Evolutionary conservation across 1,139 yeast species (phyloP).

Genomic region (Hyphopichia buzzinii): DNA sequence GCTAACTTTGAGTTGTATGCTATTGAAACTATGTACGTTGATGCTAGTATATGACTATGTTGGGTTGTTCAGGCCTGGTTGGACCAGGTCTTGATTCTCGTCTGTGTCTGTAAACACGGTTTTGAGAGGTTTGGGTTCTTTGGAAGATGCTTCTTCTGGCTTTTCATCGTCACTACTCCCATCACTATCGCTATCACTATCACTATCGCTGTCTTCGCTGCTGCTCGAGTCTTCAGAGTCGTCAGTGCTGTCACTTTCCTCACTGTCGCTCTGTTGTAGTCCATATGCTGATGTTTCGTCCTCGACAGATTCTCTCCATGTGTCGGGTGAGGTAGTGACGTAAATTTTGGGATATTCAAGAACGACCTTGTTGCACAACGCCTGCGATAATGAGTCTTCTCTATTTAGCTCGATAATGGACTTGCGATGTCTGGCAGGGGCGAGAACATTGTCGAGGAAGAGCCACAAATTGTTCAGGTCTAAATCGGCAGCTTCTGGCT

Average conservation of each 20-base stretch:
- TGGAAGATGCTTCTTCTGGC: constrained; percentile 21
- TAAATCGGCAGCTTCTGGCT: constrained; percentile 9
- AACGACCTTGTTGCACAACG: constrained; percentile 55
- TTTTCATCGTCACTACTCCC: constrained; percentile 11
- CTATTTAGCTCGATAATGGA: constrained; percentile 24
- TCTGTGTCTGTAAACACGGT: background rate
- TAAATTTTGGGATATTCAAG: constrained; percentile 76
- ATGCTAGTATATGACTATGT: too few species aligned
- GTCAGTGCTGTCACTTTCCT: constrained; percentile 6
- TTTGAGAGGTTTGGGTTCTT: constrained; percentile 7
- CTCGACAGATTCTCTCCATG: constrained; percentile 13
- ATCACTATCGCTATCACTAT: constrained; percentile 5
- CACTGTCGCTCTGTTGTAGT: constrained; percentile 6
- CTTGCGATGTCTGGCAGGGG: constrained; percentile 10
- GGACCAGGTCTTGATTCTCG: too few species aligned
- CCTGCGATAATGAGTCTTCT: constrained; percentile 33
- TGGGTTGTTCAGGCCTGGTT: too few species aligned
- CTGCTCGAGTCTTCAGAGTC: constrained; percentile 10
- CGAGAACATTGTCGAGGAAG: constrained; percentile 34
- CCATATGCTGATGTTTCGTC: constrained; percentile 19
- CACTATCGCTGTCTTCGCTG: constrained; percentile 7
- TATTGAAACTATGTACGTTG: too few species aligned
- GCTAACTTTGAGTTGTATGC: too few species aligned
- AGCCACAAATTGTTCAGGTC: constrained; percentile 25
- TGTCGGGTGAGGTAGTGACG: constrained; percentile 27